These are phyloP conservation scores for Arabis alpina DNA, from an alignment of 345 rosid genomes.

Conservation along the genomic window DNA sequence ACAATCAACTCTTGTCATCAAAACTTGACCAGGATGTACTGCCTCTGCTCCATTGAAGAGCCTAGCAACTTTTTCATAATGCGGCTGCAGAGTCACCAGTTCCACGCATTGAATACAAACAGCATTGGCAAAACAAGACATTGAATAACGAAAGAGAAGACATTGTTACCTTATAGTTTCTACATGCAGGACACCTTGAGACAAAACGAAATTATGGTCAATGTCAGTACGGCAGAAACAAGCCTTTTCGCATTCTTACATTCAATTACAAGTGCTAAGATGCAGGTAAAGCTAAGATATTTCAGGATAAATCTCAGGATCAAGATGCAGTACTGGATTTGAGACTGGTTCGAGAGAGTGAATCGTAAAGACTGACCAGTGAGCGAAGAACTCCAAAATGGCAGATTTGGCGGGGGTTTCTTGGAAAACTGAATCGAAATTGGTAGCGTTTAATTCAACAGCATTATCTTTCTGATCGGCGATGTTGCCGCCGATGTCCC, in stretches of 20 bases:
- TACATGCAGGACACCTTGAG: slow-evolving; percentile 98
- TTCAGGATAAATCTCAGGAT: neutral
- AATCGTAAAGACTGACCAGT: slow-evolving; percentile 56
- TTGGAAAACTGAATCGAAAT: slow-evolving; percentile 65
- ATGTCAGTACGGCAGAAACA: slow-evolving; percentile 25
- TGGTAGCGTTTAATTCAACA: slow-evolving; percentile 70
- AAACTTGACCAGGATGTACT: slow-evolving; percentile 74
- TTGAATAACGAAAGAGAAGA: neutral
- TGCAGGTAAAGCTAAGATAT: neutral
- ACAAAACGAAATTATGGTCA: slow-evolving; percentile 12
- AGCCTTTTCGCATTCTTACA: slow-evolving; percentile 2
- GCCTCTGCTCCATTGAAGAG: slow-evolving; percentile 91
- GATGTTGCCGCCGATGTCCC: slow-evolving; percentile 45
- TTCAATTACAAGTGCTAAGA: neutral
- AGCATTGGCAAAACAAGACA: slow-evolving; percentile 12
- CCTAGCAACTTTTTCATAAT: slow-evolving; percentile 92
- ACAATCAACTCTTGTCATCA: slow-evolving; percentile 96
- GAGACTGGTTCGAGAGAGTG: neutral
- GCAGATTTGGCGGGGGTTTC: slow-evolving; percentile 72
- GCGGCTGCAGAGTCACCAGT: slow-evolving; percentile 63
- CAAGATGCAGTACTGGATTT: slow-evolving; percentile 5
- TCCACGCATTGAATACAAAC: slow-evolving; percentile 31
- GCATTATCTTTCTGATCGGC: slow-evolving; percentile 55
- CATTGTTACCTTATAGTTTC: slow-evolving; percentile 87
- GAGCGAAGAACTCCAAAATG: slow-evolving; percentile 91